Conservation (phyloP, 2,329 filamentous ascomycete genomes). For the Akanthomyces uredinophilus region DNA sequence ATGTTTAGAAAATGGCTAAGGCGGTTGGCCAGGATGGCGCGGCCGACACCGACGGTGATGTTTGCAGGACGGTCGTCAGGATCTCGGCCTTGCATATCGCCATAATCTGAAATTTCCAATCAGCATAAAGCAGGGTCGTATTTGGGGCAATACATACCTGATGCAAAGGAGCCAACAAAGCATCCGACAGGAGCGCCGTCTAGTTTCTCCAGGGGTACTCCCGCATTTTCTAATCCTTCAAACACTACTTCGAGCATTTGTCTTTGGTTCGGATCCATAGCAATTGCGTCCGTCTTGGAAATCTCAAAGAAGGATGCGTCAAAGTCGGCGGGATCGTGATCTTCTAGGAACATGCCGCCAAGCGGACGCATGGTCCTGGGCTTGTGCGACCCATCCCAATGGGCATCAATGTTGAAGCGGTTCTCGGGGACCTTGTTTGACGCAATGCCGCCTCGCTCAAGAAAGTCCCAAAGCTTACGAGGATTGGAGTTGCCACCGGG, state of each 20-base stretch:
- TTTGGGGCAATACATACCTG: background rate
- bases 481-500: slow-evolving; percentile 31
- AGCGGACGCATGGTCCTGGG: slow-evolving; percentile 3
- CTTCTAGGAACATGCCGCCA: slow-evolving; percentile 9
- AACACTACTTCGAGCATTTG: slow-evolving; percentile 10
- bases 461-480: slow-evolving; percentile 33
- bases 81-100: slow-evolving; percentile 30
- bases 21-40: slow-evolving; percentile 41
- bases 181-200: slow-evolving; percentile 1
- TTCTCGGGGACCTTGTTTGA: slow-evolving; percentile 21
- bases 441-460: slow-evolving; percentile 28
- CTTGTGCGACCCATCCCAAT: slow-evolving; percentile 7
- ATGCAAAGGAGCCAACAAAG: slow-evolving; percentile 27
- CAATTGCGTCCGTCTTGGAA: background rate
- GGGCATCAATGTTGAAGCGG: slow-evolving; percentile 2
- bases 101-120: slow-evolving; percentile 19
- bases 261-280: slow-evolving; percentile 7
- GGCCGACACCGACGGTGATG: slow-evolving; percentile 42
- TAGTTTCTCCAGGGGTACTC: slow-evolving; percentile 1
- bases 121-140: background rate
- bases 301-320: slow-evolving; percentile 5
- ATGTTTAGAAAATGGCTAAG: slow-evolving; percentile 44
- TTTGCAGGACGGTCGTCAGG: slow-evolving; percentile 42
- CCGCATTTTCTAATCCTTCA: slow-evolving; percentile 2
- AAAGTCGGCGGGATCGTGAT: background rate